Evolutionary conservation across 2,329 filamentous ascomycete species (phyloP).

Genomic region (Grosmannia penicillata): DNA sequence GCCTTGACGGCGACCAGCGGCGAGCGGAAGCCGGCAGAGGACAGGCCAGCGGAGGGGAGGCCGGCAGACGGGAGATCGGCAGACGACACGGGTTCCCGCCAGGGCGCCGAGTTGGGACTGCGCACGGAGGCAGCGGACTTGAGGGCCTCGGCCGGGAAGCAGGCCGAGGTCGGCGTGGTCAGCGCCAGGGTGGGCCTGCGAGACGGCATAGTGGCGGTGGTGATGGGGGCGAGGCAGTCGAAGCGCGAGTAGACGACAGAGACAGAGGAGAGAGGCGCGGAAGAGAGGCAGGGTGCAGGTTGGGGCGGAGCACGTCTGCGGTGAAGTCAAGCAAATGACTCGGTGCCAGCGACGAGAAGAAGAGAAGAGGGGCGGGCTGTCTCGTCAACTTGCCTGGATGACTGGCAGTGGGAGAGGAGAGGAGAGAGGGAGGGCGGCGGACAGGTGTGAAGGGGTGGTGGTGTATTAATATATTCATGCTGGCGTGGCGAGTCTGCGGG

Average conservation of each 20-base stretch:
- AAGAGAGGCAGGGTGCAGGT: conserved; percentile 4
- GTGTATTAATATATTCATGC: conserved; percentile 1
- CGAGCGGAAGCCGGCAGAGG: conserved; percentile 19
- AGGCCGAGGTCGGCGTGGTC: conserved; percentile 46
- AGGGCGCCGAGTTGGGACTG: conserved; percentile 50
- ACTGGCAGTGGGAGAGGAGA: conserved; percentile 21
- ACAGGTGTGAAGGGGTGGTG: conserved; percentile 11
- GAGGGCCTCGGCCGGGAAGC: conserved; percentile 31
- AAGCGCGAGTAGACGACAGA: conserved; percentile 5
- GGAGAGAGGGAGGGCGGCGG: conserved; percentile 13
- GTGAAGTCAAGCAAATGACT: conserved; percentile 31
- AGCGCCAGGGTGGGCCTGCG: conserved; percentile 42
- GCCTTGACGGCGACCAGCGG: conserved; percentile 47
- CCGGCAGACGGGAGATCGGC: conserved; percentile 24
- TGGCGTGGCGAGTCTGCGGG: too few relatives aligned
- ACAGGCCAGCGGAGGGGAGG: conserved; percentile 24
- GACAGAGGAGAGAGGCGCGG: conserved; percentile 4
- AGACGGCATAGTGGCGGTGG: conserved; percentile 28
- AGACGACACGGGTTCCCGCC: conserved; percentile 19
- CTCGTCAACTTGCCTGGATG: conserved; percentile 20
- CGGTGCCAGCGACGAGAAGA: conserved; percentile 10
- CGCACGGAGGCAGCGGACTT: conserved; percentile 33
- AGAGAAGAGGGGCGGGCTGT: conserved; percentile 15
- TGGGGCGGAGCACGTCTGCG: too few relatives aligned
- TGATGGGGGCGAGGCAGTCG: conserved; percentile 3